Evolutionary conservation across 2,329 filamentous ascomycete species (phyloP).

Genomic region (Aulographum hederae): DNA sequence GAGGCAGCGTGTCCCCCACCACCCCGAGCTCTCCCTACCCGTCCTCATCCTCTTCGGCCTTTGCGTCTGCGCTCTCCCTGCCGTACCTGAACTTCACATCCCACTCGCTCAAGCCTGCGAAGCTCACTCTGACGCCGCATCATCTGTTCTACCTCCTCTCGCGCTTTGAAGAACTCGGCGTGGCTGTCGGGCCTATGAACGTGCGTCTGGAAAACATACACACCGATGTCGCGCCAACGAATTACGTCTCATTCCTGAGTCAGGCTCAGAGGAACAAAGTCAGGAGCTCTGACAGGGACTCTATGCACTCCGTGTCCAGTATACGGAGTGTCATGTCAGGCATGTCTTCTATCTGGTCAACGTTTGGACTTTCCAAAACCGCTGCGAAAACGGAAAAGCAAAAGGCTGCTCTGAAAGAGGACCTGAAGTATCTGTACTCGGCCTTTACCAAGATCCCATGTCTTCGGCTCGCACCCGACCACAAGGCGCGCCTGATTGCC

Average conservation of each 20-base stretch:
- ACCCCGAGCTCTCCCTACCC: slow-evolving; percentile 39
- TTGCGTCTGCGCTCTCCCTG: slow-evolving; percentile 74
- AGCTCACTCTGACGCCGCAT: slow-evolving; percentile 82
- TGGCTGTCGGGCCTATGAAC: slow-evolving; percentile 89
- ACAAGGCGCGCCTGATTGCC: slow-evolving; percentile 71
- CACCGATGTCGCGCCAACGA: slow-evolving; percentile 66
- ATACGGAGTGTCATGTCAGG: slow-evolving; percentile 94
- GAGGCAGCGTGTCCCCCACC: slow-evolving; percentile 24
- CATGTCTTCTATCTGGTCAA: slow-evolving; percentile 87
- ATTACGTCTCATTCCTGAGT: slow-evolving; percentile 90
- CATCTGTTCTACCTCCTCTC: slow-evolving; percentile 94
- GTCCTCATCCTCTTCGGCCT: slow-evolving; percentile 50
- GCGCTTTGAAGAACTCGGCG: slow-evolving; percentile 81
- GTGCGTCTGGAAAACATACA: slow-evolving; percentile 88
- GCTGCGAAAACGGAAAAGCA: slow-evolving; percentile 75
- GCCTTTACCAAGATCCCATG: slow-evolving; percentile 97
- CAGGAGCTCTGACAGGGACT: slow-evolving; percentile 66
- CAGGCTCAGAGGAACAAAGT: slow-evolving; percentile 67
- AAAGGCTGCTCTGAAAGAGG: slow-evolving; percentile 66
- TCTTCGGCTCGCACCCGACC: slow-evolving; percentile 76
- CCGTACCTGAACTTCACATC: slow-evolving; percentile 74
- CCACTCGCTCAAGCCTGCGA: slow-evolving; percentile 70
- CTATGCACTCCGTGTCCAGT: slow-evolving; percentile 89
- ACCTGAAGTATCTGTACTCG: slow-evolving; percentile 92
- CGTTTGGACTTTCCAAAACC: slow-evolving; percentile 62